Evolutionary conservation across 768 basidiomycete species (phyloP).

Genomic region (Mycena latifolia): DNA sequence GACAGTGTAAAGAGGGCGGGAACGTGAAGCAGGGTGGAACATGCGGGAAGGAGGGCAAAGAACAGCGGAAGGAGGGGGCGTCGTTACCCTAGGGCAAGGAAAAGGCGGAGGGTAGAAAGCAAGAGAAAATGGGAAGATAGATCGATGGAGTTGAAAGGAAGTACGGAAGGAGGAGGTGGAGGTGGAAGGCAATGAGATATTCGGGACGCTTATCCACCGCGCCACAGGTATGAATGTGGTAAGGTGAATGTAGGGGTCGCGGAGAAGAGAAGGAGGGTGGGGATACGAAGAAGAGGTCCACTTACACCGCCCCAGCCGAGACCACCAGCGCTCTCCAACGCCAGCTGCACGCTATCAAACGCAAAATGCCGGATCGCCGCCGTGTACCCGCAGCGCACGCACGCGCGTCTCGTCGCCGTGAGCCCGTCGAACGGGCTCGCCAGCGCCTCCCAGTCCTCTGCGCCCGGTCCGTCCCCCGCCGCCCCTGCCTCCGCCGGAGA

Average conservation of each 20-base stretch:
- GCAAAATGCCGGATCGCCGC: conserved; percentile 94
- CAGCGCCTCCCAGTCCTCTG: conserved; percentile 1
- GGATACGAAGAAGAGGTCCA: background rate
- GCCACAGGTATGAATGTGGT: no score
- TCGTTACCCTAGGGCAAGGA: no score
- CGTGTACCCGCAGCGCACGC: conserved; percentile 91
- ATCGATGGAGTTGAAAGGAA: no score
- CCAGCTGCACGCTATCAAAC: conserved; percentile 88
- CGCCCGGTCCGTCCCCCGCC: conserved; percentile 3
- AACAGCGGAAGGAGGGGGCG: no score
- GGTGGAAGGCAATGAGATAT: no score
- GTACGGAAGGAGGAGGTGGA: background rate
- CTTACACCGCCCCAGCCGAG: conserved; percentile 29
- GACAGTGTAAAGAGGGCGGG: no score
- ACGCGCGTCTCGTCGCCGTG: conserved; percentile 90
- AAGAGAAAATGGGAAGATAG: no score
- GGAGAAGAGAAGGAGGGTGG: background rate
- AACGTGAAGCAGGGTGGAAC: no score
- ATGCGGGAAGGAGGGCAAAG: no score
- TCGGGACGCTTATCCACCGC: no score
- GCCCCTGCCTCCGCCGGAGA: conserved; percentile 1
- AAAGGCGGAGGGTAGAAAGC: background rate
- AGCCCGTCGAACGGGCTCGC: conserved; percentile 87
- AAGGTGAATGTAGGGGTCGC: no score
- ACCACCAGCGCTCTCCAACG: conserved; percentile 42